Evolutionary conservation across 2,329 filamentous ascomycete species (phyloP), one percentile per base, ranked within the genome.

Genomic region (Colletotrichum sp.): DNA sequence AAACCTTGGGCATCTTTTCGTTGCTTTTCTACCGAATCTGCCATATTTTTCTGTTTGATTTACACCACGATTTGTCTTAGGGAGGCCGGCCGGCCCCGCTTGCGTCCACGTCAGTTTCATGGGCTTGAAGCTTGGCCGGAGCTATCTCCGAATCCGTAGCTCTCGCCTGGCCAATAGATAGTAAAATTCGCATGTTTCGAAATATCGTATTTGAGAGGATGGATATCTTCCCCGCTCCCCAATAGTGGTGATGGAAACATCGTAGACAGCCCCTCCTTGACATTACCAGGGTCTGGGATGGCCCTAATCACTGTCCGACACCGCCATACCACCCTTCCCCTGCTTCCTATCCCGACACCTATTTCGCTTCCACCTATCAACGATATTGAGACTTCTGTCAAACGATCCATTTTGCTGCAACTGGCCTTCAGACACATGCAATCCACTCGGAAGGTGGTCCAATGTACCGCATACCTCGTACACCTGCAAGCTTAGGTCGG

Each of bases 201-300:
- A 52, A 52, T 21, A 52, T 21, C 10, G 10, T 21, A 52, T 21
- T 43, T 13, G 12, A 13, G 18, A 21, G 10, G 43, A 21, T 21
- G 43, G 0, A 3, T 0, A 0, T 52, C n/a, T 52, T 13, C 16
- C n/a, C n/a, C 6, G 10, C 6, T 21, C 43, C 9, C 2, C 10
- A 13, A 48, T 48, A 21, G 6, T 8, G 43, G n/a, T 13, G n/a
- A 0, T 1, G 6, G 6, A 48, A 18, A 7, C 10, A 21, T 13
- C 6, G n/a, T n/a, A n/a, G 43, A 21, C 8, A 4, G 43, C 43
- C 43, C 43, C 43, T 48, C 5, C n/a, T 0, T 21, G 9, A 52
- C 6, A 21, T 12, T 21, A 13, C 43, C 6, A 21, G 43, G 43
- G 12, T 52, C 43, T 21, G 43, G 10, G n/a, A 12, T 52, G 10